Evolutionary conservation across 441 rosid genomes (phyloP).

Genomic region (Adansonia madagascariensis): DNA sequence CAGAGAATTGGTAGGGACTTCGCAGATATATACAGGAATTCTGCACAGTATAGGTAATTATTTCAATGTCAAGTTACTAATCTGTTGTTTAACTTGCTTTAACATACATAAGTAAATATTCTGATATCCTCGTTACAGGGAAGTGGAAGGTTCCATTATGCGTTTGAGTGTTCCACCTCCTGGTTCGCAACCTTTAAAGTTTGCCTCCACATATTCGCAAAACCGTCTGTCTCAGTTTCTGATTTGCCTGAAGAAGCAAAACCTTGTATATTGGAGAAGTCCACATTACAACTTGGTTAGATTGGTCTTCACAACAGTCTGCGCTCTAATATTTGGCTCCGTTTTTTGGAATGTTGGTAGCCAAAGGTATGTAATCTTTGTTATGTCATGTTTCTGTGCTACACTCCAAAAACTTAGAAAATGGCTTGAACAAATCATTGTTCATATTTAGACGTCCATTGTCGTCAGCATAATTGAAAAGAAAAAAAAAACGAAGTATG

Average conservation of each 20-base stretch:
- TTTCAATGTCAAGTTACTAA: not conserved
- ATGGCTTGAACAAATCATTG: not conserved
- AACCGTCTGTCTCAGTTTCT: conserved; percentile 55
- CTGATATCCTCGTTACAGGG: conserved; percentile 45
- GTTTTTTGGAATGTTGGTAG: conserved; percentile 82
- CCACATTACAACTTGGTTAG: conserved; percentile 83
- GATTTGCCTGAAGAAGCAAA: conserved; percentile 78
- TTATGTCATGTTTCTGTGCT: not conserved
- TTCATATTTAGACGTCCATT: not conserved
- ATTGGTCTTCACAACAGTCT: conserved; percentile 54
- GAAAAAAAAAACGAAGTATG: not conserved
- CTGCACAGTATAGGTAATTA: conserved; percentile 58
- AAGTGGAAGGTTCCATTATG: conserved; percentile 65
- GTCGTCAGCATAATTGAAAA: not conserved
- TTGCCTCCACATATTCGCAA: conserved; percentile 64
- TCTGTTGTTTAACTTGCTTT: conserved; percentile 7
- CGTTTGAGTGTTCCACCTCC: conserved; percentile 62
- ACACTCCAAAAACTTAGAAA: not conserved
- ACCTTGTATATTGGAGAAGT: conserved; percentile 95
- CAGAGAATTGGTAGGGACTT: conserved; percentile 53
- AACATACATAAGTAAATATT: not conserved
- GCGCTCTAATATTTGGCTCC: conserved; percentile 80
- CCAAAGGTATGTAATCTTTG: conserved; percentile 47
- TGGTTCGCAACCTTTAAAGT: conserved; percentile 65
- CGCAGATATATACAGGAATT: conserved; percentile 54